A percentile compares a stretch with the other conserved stretches of the same genome.
phyloP scores from a whole-genome alignment of 2,329 filamentous ascomycete genomes.

The Colletotrichum abscissum region DNA sequence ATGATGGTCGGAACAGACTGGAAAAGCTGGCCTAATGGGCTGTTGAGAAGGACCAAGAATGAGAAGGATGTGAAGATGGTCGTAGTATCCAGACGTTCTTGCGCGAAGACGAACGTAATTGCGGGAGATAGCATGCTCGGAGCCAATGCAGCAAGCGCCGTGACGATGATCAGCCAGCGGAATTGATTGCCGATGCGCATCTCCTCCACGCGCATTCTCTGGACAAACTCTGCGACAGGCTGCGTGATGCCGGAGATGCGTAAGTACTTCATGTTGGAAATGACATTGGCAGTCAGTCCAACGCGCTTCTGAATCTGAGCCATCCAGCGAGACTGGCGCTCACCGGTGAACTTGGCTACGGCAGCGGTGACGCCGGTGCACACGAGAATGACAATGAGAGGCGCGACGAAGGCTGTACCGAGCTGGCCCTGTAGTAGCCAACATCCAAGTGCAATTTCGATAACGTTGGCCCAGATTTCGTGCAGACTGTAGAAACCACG shows the following conservation, averaged over 20 bases:
- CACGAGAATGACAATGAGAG: constrained; percentile 43
- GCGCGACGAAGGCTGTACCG: constrained; percentile 45
- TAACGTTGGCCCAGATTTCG: constrained; percentile 47
- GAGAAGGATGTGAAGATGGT: constrained; percentile 47
- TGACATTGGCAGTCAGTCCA: constrained; percentile 37
- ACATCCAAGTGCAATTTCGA: constrained; percentile 46
- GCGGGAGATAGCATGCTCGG: constrained; percentile 51
- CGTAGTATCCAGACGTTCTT: constrained; percentile 38
- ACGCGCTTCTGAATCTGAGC: constrained; percentile 43
- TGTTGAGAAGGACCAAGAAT: constrained; percentile 47
- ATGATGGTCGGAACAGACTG: constrained; percentile 46
- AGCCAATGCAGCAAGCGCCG: constrained; percentile 44
- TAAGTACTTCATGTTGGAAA: constrained; percentile 43
- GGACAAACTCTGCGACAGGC: constrained; percentile 40
- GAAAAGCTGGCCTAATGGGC: constrained; percentile 46
- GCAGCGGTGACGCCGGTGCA: constrained; percentile 36
- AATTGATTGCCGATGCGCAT: constrained; percentile 39
- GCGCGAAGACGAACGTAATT: constrained; percentile 44
- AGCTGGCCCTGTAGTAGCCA: constrained; percentile 47
- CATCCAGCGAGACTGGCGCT: constrained; percentile 45
- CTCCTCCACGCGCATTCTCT: constrained; percentile 40
- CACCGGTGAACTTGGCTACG: constrained; percentile 37
- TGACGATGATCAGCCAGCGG: constrained; percentile 40
- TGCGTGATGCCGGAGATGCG: constrained; percentile 45
- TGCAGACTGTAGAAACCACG: constrained; percentile 44